These are phyloP conservation scores for Hypericum androsaemum DNA, from an alignment of 345 rosid species.

Conservation along the genomic window DNA sequence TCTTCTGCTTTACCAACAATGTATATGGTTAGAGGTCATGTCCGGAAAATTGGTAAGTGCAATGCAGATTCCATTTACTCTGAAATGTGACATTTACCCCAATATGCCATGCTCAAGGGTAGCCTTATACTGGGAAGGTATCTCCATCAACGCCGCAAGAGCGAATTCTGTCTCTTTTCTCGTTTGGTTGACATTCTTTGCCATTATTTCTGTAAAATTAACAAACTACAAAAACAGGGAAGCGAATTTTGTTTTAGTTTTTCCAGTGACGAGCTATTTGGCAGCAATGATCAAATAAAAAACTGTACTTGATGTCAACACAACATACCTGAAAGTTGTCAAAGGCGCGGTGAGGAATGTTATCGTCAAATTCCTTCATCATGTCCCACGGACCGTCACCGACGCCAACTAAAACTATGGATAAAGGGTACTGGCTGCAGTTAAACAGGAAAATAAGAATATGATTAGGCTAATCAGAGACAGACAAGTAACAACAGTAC, in stretches of 20 bases:
- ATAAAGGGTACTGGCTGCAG: constrained; percentile 14
- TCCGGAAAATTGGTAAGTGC: neutral
- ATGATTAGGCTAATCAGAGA: neutral
- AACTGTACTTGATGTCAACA: neutral
- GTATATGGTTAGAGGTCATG: neutral
- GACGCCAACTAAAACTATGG: constrained; percentile 19
- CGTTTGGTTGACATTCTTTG: constrained; percentile 2
- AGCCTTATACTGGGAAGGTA: constrained; percentile 19
- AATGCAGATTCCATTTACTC: neutral
- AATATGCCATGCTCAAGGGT: constrained; percentile 11
- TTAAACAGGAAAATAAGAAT: neutral
- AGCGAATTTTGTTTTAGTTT: neutral
- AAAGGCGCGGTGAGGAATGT: constrained; percentile 14
- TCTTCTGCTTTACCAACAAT: constrained; percentile 7
- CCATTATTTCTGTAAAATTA: constrained; percentile 20
- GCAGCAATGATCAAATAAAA: neutral
- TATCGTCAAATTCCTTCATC: constrained; percentile 18
- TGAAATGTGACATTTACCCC: constrained; percentile 7
- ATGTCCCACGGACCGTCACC: constrained; percentile 25
- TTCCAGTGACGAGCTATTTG: neutral
- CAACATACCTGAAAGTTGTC: constrained; percentile 19
- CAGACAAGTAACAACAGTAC: neutral
- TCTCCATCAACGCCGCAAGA: constrained; percentile 18
- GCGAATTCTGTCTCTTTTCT: constrained; percentile 19
- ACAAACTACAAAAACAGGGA: constrained; percentile 15